These are phyloP conservation scores for Thermothelomyces thermophilus DNA, from an alignment of 2,329 filamentous ascomycete genomes.

Conservation along the genomic window DNA sequence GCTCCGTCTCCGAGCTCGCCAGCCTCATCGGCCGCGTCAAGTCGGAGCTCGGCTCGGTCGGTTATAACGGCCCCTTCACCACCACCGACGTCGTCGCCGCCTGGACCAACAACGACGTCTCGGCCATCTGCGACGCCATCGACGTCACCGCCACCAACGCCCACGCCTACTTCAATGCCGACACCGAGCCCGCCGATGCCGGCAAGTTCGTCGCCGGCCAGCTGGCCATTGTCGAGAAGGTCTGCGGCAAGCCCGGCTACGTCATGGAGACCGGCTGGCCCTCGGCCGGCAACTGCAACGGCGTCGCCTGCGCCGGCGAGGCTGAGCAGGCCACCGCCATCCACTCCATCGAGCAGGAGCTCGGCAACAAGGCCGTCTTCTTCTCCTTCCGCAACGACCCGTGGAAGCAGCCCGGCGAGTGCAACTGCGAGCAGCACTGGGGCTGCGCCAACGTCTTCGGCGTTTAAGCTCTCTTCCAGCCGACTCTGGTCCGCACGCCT, in stretches of 20 bases:
- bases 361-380: conserved; percentile 66
- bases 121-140: conserved; percentile 62
- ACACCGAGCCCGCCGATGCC: conserved; percentile 55
- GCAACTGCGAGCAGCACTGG: conserved; percentile 74
- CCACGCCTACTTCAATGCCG: conserved; percentile 88
- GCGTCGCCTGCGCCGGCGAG: conserved; percentile 60
- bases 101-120: conserved; percentile 59
- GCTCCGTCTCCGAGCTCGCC: conserved; percentile 57
- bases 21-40: conserved; percentile 64
- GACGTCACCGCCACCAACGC: conserved; percentile 82
- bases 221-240: conserved; percentile 59
- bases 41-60: conserved; percentile 52
- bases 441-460: conserved; percentile 54
- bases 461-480: conserved; percentile 10
- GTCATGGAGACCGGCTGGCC: conserved; percentile 94
- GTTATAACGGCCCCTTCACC: conserved; percentile 70
- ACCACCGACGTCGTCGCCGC: conserved; percentile 80
- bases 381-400: conserved; percentile 74
- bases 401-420: conserved; percentile 71
- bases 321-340: conserved; percentile 67
- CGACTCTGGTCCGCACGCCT: not conserved
- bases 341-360: conserved; percentile 56
- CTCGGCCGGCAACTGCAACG: conserved; percentile 61
- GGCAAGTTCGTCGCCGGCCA: conserved; percentile 71
- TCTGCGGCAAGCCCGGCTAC: conserved; percentile 70